Evolutionary conservation across 2,329 filamentous ascomycete genomes (phyloP).

Genomic region (Botryotinia calthae): DNA sequence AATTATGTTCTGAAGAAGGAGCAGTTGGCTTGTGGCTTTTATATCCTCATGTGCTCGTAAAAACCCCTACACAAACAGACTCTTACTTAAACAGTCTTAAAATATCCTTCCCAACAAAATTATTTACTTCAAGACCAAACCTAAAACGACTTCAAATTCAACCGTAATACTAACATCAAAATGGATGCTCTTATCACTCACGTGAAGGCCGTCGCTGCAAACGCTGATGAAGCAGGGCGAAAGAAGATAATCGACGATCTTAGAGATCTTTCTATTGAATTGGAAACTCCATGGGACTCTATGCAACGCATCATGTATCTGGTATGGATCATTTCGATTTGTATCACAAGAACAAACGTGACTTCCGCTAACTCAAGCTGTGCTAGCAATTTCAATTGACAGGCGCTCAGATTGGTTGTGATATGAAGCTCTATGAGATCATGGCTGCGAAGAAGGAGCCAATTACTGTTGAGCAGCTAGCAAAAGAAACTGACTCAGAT

Average conservation of each 20-base stretch:
- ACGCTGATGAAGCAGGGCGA: conserved; percentile 8
- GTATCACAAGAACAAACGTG: background rate
- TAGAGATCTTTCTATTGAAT: conserved; percentile 14
- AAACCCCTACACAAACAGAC: background rate
- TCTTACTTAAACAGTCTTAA: background rate
- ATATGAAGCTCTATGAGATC: conserved; percentile 15
- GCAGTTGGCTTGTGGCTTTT: background rate
- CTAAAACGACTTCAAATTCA: too few species aligned
- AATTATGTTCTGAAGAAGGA: background rate
- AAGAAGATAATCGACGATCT: conserved; percentile 16
- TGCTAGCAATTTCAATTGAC: conserved; percentile 16
- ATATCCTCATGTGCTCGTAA: background rate
- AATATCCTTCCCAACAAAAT: background rate
- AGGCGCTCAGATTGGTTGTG: conserved; percentile 11
- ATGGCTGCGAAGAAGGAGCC: background rate
- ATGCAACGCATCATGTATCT: conserved; percentile 20
- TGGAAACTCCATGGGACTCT: conserved; percentile 20
- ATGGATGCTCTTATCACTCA: conserved; percentile 5
- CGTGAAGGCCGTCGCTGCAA: conserved; percentile 8
- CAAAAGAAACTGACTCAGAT: conserved; percentile 6
- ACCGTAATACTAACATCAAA: background rate
- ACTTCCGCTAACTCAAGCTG: background rate
- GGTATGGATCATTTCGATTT: background rate
- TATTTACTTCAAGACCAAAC: background rate
- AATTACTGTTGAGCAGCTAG: conserved; percentile 1